Conservation (phyloP, 129 eudicot genomes). For the Centella asiatica region DNA sequence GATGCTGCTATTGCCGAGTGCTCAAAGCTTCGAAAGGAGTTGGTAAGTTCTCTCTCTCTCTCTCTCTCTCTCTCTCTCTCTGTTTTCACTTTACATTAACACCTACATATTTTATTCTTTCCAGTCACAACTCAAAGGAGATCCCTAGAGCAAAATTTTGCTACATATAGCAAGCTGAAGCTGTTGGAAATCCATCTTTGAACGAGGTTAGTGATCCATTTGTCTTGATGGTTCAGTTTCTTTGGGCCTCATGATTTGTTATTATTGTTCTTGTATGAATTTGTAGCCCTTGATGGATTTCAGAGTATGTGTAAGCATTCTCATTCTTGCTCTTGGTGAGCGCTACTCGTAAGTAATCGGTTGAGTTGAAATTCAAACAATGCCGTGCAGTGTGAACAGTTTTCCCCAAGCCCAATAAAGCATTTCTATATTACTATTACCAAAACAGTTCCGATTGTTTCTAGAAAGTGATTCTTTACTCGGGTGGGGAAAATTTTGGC, state of each 20-base stretch:
- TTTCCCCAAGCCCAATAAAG: no score
- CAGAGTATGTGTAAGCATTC: not conserved
- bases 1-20: slow-evolving; percentile 7
- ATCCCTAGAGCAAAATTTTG: not conserved
- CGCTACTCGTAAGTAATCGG: not conserved
- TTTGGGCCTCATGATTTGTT: not conserved
- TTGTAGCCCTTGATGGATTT: not conserved
- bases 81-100: not conserved
- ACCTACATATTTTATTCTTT: not conserved
- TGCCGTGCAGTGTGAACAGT: not conserved
- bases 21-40: not conserved
- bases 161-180: not conserved
- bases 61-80: not conserved
- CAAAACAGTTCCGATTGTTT: no score
- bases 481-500: not conserved
- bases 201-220: not conserved
- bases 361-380: no score
- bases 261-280: not conserved
- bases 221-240: not conserved
- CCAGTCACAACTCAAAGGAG: not conserved
- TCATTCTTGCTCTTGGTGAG: no score
- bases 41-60: slow-evolving; percentile 5
- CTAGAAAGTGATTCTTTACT: not conserved
- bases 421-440: no score
- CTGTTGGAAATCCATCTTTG: not conserved